Base-by-base conservation (phyloP, 2,329 filamentous ascomycete genomes). In the Sporothrix protearum region DNA sequence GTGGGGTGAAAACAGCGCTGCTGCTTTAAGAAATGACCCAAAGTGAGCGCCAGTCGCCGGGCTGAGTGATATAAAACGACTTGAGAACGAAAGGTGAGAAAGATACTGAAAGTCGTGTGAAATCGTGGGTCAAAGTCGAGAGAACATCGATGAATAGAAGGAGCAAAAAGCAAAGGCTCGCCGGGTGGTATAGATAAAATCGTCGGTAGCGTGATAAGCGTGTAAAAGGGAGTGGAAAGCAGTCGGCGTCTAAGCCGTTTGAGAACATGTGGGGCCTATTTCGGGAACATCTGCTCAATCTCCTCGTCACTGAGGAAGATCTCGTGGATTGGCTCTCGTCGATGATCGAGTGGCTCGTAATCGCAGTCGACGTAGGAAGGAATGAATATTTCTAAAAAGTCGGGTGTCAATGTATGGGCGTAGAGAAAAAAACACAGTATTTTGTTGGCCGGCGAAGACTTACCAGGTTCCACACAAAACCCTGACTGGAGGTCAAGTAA, bases 381-480 rank as follows among this genome's bases (percentile, higher is more conserved):
- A 1, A 94, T 86, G 81, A 94, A 94, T 80, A 94, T 92, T 78
- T 94, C 92, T 91, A 74, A 9, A 70, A 2, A 16, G 19, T 16
- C 16, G 2, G 10, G 9, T 12, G 36, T 63, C 33, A 63, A n/a
- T 16, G 53, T 22, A 28, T 30, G 2, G 22, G 8, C 1, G 19
- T 72, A 39, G 4, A n/a, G n/a, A n/a, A 36, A 30, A 10, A 28
- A 4, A 14, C 16, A 22, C 30, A 22, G 42, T 22, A 49, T n/a
- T 6, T 36, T 1, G 28, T 8, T 8, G 36, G 22, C 19, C 3
- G 8, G 14, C 2, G 61, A 19, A 9, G 33, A 77, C 81, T 70
- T 82, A 91, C 89, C 89, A 80, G 92, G 91, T 94, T 94, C 92
- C 92, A 95, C 73, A 90, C 88, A 78, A 93, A 95, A 71, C 92